Evolutionary conservation across 1,284 basidiomycete genomes (phyloP).

Genomic region (Rhodofomes roseus): DNA sequence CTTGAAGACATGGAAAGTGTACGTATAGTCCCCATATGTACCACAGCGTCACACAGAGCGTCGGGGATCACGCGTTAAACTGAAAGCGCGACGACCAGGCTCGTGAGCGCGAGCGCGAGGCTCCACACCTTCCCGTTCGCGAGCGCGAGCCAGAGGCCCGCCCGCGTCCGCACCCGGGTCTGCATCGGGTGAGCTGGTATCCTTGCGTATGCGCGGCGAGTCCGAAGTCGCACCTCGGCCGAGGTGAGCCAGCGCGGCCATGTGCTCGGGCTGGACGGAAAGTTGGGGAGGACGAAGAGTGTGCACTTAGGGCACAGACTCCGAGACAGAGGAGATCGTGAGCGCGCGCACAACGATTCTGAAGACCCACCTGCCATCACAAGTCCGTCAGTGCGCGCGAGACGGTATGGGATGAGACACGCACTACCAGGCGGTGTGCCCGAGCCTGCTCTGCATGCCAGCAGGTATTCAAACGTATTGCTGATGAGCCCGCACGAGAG

Average conservation of each 20-base stretch:
- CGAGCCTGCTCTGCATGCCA: conserved; percentile 71
- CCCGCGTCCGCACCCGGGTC: no score
- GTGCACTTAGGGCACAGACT: no score
- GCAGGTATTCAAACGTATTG: conserved; percentile 81
- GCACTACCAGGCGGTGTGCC: conserved; percentile 64
- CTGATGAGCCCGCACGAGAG: conserved; percentile 73
- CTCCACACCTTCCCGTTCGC: no score
- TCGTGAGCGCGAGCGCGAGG: no score
- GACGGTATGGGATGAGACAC: not conserved
- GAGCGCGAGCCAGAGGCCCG: no score
- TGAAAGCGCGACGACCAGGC: no score
- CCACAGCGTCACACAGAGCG: no score
- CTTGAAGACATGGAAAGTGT: no score
- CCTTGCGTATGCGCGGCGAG: conserved; percentile 70
- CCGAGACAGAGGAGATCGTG: conserved; percentile 63
- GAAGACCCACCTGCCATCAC: conserved; percentile 51
- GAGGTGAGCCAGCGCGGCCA: conserved; percentile 53
- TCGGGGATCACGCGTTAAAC: no score
- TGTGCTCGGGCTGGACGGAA: conserved; percentile 60
- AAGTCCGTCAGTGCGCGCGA: not conserved
- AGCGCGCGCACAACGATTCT: conserved; percentile 68
- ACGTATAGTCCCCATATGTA: no score
- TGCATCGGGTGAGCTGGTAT: conserved; percentile 53
- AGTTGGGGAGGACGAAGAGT: conserved; percentile 74
- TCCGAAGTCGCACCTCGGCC: conserved; percentile 60